Evolutionary conservation across 2,329 filamentous ascomycete species (phyloP), one percentile per base, ranked within the genome.

Genomic region (Exophiala alcalophila): DNA sequence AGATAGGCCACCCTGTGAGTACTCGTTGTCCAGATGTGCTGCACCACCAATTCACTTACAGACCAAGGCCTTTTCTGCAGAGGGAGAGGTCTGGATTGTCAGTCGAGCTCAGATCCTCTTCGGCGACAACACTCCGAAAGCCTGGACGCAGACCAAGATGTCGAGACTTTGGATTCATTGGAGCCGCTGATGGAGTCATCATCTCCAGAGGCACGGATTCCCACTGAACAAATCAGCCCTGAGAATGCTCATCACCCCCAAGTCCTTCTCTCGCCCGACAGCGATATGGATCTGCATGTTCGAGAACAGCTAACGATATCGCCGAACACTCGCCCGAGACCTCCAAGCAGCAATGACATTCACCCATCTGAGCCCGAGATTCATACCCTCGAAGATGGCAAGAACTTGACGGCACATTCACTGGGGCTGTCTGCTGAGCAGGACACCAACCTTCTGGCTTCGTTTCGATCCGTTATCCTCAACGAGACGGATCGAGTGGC

Each of bases 401-500:
- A 59, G 12, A 62, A 65, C 39, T 54, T 61, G 12, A 72, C 70
- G 2, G 66, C 70, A 9, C 70, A 73, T 52, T 68, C 61, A 9
- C 65, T 73, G 58, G 71, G 70, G 0, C 59, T 66, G 10, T 61
- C 68, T 2, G 66, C 63, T 7, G 70, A 74, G 54, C 71, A 74
- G 49, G 71, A 73, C 40, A 64, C 68, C 1, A 64, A 70, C 48
- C 61, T 73, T 6, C 60, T 74, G 4, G 66, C 68, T 25, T 70
- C 69, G 8, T 73, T 74, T 40, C 61, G 70, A 12, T 72, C 70
- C 24, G 63, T 69, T 12, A 65, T 73, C 19, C 57, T 72, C 30
- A 71, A 70, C 29, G 65, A 66, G n/a, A 62, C 64, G 12, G 66
- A 67, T 37, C 57, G 55, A 18, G 60, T 73, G 5, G 68, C 70